These are phyloP conservation scores for Allium sativum DNA, from an alignment of 106 monocot genomes.

Conservation along the genomic window DNA sequence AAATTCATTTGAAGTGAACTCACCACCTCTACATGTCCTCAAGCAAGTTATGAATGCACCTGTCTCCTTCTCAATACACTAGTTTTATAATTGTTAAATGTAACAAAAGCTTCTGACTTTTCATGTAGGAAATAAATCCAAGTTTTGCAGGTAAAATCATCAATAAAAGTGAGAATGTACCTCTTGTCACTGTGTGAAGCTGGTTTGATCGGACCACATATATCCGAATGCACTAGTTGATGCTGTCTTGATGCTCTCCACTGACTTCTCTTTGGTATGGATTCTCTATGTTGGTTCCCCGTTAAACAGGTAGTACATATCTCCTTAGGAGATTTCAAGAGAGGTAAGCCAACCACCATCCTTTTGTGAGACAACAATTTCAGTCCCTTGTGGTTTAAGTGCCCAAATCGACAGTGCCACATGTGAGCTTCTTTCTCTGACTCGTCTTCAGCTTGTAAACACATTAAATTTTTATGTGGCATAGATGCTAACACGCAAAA, in stretches of 20 bases:
- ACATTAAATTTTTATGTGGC: neutral
- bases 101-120: conserved; percentile 2
- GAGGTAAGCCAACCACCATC: conserved; percentile 6
- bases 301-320: neutral
- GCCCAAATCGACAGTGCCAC: conserved; percentile 7
- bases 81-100: conserved; percentile 3
- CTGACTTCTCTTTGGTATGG: neutral
- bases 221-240: conserved; percentile 1
- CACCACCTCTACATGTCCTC: neutral
- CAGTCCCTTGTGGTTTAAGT: neutral
- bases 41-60: neutral
- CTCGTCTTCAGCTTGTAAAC: conserved; percentile 1
- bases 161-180: conserved; percentile 1
- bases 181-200: conserved; percentile 2
- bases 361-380: neutral
- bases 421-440: conserved; percentile 2
- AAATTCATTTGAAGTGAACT: conserved; percentile 6
- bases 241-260: conserved; percentile 3
- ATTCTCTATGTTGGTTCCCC: neutral
- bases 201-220: conserved; percentile 6
- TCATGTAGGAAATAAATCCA: conserved; percentile 9
- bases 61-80: conserved; percentile 9
- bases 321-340: neutral
- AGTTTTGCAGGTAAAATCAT: conserved; percentile 3
- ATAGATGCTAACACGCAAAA: neutral